Conservation (phyloP, 2,329 filamentous ascomycete genomes). For the Fusarium dimerum region DNA sequence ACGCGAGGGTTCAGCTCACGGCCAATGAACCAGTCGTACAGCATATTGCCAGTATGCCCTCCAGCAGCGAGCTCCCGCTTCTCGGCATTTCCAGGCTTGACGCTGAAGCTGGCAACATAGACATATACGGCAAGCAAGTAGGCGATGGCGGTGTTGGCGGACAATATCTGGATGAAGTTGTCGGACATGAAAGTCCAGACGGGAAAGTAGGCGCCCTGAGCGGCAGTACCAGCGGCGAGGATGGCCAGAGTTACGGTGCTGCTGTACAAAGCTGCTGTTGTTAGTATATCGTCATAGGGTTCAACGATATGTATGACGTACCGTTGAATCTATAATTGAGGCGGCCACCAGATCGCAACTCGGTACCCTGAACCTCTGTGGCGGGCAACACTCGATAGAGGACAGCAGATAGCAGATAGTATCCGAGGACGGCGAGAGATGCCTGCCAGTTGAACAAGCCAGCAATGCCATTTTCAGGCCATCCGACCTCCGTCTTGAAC, state of each 20-base stretch:
- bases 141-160: conserved; percentile 77
- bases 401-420: conserved; percentile 75
- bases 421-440: conserved; percentile 70
- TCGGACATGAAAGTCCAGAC: conserved; percentile 93
- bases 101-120: conserved; percentile 79
- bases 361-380: conserved; percentile 67
- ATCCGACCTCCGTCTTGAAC: conserved; percentile 79
- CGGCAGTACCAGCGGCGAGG: conserved; percentile 71
- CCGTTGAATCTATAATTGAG: conserved; percentile 83
- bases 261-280: conserved; percentile 68
- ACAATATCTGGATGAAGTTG: conserved; percentile 85
- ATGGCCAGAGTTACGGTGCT: conserved; percentile 71
- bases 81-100: conserved; percentile 72
- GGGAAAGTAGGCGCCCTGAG: conserved; percentile 77
- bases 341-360: conserved; percentile 69
- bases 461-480: conserved; percentile 70
- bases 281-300: conserved; percentile 13
- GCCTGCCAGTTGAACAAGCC: conserved; percentile 72
- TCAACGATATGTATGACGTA: conserved; percentile 37
- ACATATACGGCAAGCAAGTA: conserved; percentile 74
- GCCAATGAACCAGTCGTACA: conserved; percentile 97
- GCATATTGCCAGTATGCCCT: conserved; percentile 77
- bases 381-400: conserved; percentile 79
- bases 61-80: conserved; percentile 79
- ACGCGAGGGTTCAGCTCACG: conserved; percentile 91